phyloP scores from a whole-genome alignment of 441 rosid genomes.

The Pelargonium hybrid region DNA sequence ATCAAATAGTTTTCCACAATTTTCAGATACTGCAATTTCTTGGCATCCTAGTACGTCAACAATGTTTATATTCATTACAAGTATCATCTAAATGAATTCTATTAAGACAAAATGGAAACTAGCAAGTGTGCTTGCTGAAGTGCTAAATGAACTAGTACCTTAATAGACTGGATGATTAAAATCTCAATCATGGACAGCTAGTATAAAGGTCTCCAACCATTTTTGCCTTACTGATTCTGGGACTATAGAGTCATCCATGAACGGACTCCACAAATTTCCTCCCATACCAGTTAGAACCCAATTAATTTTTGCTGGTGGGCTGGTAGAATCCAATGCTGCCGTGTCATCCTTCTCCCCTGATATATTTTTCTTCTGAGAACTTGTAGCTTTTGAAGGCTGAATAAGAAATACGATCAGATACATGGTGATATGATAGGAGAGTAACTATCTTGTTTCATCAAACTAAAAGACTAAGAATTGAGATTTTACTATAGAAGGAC shows the following conservation, averaged over 20 bases:
- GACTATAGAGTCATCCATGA: slow-evolving; percentile 27
- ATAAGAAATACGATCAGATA: neutral
- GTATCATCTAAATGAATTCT: too few relatives aligned
- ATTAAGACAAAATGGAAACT: too few relatives aligned
- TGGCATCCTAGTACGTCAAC: too few relatives aligned
- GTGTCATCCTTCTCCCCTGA: slow-evolving; percentile 10
- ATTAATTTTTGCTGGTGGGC: slow-evolving; percentile 34
- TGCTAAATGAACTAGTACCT: too few relatives aligned
- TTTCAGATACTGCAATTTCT: neutral
- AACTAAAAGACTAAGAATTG: neutral
- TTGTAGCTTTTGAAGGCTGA: slow-evolving; percentile 17
- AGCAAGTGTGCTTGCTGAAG: too few relatives aligned
- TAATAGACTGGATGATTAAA: too few relatives aligned
- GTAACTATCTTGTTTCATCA: neutral
- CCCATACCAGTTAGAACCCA: slow-evolving; percentile 42
- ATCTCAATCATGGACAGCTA: slow-evolving; percentile 20
- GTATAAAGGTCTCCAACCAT: slow-evolving; percentile 37
- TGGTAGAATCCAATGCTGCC: slow-evolving; percentile 14
- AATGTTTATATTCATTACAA: too few relatives aligned
- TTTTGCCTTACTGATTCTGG: slow-evolving; percentile 27
- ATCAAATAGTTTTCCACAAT: neutral
- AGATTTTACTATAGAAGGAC: neutral
- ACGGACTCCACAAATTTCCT: slow-evolving; percentile 32
- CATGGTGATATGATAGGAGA: neutral
- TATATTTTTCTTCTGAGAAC: slow-evolving; percentile 18